A percentile compares a stretch with the other conserved stretches of the same genome.
Conservation (phyloP, 768 basidiomycete species). For the Cystobasidium tubakii region DNA sequence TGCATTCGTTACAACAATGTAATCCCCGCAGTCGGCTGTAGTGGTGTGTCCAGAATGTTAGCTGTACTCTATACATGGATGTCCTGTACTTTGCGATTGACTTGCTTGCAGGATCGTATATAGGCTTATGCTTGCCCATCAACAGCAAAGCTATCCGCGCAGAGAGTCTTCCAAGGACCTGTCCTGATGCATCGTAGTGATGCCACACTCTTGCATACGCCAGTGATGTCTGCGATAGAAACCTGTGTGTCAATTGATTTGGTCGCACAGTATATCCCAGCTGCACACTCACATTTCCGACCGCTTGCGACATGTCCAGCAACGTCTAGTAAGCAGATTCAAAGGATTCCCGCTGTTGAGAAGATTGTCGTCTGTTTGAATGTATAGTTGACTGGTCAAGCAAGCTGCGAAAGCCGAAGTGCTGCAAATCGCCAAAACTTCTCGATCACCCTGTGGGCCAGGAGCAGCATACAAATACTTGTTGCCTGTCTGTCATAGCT, state of each 20-base stretch:
- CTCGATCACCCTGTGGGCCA: background rate
- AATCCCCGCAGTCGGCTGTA: slow-evolving; percentile 92
- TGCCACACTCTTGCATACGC: slow-evolving; percentile 96
- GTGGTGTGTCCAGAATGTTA: slow-evolving; percentile 3
- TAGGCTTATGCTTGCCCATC: slow-evolving; percentile 99
- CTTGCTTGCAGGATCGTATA: slow-evolving; percentile 84
- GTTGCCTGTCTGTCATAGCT: too few relatives aligned
- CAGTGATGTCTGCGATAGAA: slow-evolving; percentile 67
- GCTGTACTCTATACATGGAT: background rate
- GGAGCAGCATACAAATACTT: too few relatives aligned
- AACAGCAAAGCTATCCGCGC: slow-evolving; percentile 87
- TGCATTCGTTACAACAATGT: slow-evolving; percentile 90
- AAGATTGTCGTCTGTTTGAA: too few relatives aligned
- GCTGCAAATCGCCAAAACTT: background rate
- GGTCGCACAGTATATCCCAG: background rate
- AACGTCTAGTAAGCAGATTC: background rate
- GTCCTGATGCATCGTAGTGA: slow-evolving; percentile 80
- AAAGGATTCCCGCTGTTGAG: background rate
- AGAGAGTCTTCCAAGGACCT: slow-evolving; percentile 89
- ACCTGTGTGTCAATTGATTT: background rate
- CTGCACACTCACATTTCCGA: slow-evolving; percentile 37
- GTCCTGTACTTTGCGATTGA: slow-evolving; percentile 29
- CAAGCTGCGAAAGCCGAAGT: background rate
- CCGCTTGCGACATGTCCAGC: slow-evolving; percentile 39
- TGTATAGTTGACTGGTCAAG: too few relatives aligned